Percentiles rank a stretch among this genome's conserved stretches.
phyloP scores from a whole-genome alignment of 225 moss, liverwort and hornwort species.

The Pseudoscleropodium purum region DNA sequence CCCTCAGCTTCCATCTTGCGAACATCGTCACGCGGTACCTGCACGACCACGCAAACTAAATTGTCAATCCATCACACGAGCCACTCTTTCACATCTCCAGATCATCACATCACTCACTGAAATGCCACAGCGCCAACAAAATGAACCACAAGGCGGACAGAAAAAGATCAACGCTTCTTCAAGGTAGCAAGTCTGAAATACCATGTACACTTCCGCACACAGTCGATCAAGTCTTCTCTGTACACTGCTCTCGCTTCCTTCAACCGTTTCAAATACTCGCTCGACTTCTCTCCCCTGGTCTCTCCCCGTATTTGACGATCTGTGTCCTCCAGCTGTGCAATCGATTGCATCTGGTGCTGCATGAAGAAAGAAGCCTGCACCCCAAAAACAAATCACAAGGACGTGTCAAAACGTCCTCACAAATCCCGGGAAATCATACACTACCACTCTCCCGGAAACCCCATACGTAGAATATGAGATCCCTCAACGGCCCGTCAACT shows the following conservation, averaged over 20 bases:
- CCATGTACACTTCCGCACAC: constrained; percentile 95
- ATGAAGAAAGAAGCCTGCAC: constrained; percentile 72
- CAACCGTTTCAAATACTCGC: constrained; percentile 67
- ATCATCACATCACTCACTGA: not conserved
- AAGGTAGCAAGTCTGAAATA: not conserved
- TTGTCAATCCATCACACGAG: not conserved
- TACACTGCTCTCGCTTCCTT: constrained; percentile 85
- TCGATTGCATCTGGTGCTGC: constrained; percentile 95
- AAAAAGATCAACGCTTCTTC: not conserved
- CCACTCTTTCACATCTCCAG: too few species aligned
- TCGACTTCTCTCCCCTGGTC: constrained; percentile 60
- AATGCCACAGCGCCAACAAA: not conserved
- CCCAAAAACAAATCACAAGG: not conserved
- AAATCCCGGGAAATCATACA: not conserved
- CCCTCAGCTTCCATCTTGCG: constrained; percentile 91
- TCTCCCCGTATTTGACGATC: constrained; percentile 87
- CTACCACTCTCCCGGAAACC: not conserved
- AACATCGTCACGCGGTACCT: constrained; percentile 97
- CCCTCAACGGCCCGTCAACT: not conserved
- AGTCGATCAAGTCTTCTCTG: constrained; percentile 82
- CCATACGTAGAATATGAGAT: too few species aligned
- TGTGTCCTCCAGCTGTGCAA: constrained; percentile 84
- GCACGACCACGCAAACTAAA: not conserved
- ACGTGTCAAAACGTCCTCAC: not conserved
- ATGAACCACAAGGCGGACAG: not conserved